Evolutionary conservation across 768 basidiomycete species (phyloP).

Genomic region (Suillus clintonianus): DNA sequence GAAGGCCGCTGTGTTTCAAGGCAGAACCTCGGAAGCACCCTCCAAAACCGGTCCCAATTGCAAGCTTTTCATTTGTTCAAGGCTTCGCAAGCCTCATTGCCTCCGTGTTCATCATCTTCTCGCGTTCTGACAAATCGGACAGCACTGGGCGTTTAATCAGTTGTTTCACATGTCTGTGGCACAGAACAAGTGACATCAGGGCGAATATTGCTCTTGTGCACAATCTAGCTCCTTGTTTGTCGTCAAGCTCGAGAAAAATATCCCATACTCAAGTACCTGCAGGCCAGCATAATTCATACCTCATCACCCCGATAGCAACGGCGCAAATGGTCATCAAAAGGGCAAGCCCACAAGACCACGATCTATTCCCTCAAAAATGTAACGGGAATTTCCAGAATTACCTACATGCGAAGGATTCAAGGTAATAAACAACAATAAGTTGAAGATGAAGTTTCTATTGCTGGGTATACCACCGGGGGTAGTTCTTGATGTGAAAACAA

Average conservation of each 20-base stretch:
- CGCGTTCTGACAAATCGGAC: too few relatives aligned
- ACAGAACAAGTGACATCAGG: too few relatives aligned
- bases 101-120: too few relatives aligned
- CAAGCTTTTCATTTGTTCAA: too few relatives aligned
- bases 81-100: too few relatives aligned
- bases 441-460: conserved; percentile 4
- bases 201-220: not conserved
- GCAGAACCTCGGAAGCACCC: too few relatives aligned
- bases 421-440: conserved; percentile 11
- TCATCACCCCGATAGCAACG: not conserved
- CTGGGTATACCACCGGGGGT: conserved; percentile 26
- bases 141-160: too few relatives aligned
- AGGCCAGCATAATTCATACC: too few relatives aligned
- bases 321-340: not conserved
- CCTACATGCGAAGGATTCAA: conserved; percentile 19
- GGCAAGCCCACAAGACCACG: conserved; percentile 18
- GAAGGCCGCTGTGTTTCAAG: too few relatives aligned
- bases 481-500: conserved; percentile 7
- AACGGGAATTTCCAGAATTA: conserved; percentile 27
- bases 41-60: too few relatives aligned
- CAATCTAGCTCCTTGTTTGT: not conserved
- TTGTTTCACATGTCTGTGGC: too few relatives aligned
- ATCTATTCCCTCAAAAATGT: conserved; percentile 20
- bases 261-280: not conserved
- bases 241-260: not conserved